Evolutionary conservation across 805 yeast genomes (phyloP).

Genomic region (Candida vaughaniae): DNA sequence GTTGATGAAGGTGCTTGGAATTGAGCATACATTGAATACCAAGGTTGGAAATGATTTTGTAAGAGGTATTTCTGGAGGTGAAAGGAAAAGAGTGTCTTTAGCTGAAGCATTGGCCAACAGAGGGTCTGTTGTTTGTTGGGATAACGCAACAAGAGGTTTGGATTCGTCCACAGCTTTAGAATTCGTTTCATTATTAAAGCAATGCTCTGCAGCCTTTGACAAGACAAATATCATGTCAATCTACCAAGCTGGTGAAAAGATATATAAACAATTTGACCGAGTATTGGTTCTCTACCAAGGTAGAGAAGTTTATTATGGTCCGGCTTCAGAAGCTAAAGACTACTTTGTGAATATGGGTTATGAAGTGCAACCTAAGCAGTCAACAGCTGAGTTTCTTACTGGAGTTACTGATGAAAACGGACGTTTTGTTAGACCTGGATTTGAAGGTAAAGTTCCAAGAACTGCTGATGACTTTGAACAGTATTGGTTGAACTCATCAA

Average conservation of each 20-base stretch:
- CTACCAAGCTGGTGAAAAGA: slow-evolving; percentile 48
- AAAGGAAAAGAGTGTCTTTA: slow-evolving; percentile 75
- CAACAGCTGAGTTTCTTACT: slow-evolving; percentile 66
- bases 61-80: slow-evolving; percentile 80
- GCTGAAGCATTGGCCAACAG: slow-evolving; percentile 70
- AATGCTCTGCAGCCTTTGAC: slow-evolving; percentile 49
- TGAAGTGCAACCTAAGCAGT: slow-evolving; percentile 58
- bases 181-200: slow-evolving; percentile 62
- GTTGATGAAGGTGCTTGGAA: slow-evolving; percentile 45
- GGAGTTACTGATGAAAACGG: slow-evolving; percentile 65
- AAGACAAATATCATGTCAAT: slow-evolving; percentile 59
- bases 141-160: slow-evolving; percentile 82
- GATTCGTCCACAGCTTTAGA: slow-evolving; percentile 84
- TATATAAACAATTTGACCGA: slow-evolving; percentile 48
- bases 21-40: slow-evolving; percentile 53
- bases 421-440: slow-evolving; percentile 49
- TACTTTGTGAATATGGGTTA: slow-evolving; percentile 63
- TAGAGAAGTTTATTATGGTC: slow-evolving; percentile 46
- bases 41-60: slow-evolving; percentile 63
- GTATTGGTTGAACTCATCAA: slow-evolving; percentile 59
- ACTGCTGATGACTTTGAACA: slow-evolving; percentile 57
- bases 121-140: slow-evolving; percentile 54
- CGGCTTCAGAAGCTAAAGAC: slow-evolving; percentile 39
- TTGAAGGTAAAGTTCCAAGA: slow-evolving; percentile 50
- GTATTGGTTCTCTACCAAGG: slow-evolving; percentile 45